Evolutionary conservation across 1,139 yeast genomes (phyloP).

Genomic region (Yamadazyma mexicana): DNA sequence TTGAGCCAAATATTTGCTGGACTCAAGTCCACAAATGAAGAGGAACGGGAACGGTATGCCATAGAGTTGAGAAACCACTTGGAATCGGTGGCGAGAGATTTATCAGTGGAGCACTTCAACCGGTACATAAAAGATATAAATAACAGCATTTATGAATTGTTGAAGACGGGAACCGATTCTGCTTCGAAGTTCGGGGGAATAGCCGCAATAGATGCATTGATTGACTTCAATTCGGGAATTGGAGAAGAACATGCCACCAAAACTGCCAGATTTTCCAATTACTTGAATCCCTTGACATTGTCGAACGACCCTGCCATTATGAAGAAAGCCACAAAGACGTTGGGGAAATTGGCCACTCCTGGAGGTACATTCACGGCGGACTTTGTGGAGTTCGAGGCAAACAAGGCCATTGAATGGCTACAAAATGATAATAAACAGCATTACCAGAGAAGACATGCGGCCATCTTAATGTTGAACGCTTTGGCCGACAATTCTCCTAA

Average conservation of each 20-base stretch:
- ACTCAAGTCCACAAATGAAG: slow-evolving; percentile 48
- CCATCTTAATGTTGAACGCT: slow-evolving; percentile 79
- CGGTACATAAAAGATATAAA: slow-evolving; percentile 84
- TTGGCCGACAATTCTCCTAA: slow-evolving; percentile 89
- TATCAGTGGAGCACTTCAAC: slow-evolving; percentile 75
- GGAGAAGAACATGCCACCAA: slow-evolving; percentile 82
- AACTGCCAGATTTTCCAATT: slow-evolving; percentile 87
- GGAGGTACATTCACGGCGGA: slow-evolving; percentile 90
- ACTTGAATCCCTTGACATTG: slow-evolving; percentile 76
- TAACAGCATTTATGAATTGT: slow-evolving; percentile 80
- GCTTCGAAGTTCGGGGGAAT: slow-evolving; percentile 81
- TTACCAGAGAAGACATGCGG: slow-evolving; percentile 86
- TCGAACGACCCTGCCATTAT: slow-evolving; percentile 82
- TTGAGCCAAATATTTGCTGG: slow-evolving; percentile 56
- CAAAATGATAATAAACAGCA: slow-evolving; percentile 73
- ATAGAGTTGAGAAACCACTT: slow-evolving; percentile 66
- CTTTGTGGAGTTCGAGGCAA: slow-evolving; percentile 89
- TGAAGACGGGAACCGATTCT: slow-evolving; percentile 62
- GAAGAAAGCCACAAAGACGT: slow-evolving; percentile 80
- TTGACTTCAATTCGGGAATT: slow-evolving; percentile 67
- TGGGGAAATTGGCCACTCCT: slow-evolving; percentile 86
- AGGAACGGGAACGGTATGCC: slow-evolving; percentile 61
- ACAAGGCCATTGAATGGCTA: slow-evolving; percentile 87
- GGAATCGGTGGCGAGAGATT: slow-evolving; percentile 70
- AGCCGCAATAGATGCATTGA: slow-evolving; percentile 83